Conservation (phyloP, 179 eudicot genomes). For the Gypsophila paniculata region DNA sequence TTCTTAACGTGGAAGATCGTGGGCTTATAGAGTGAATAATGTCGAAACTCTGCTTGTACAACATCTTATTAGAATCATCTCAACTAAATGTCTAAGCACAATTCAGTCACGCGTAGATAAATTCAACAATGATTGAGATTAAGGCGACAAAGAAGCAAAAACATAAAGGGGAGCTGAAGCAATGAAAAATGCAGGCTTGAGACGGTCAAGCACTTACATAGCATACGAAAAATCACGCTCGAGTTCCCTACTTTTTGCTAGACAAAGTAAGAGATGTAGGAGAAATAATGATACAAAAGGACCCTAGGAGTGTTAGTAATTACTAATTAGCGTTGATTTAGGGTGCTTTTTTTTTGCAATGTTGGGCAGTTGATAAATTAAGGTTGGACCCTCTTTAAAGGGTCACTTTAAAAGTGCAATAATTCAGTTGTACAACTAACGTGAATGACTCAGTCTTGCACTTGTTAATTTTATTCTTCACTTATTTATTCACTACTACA, state of each 20-base stretch:
- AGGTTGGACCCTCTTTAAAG: conserved; percentile 9
- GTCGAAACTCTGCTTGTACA: no score
- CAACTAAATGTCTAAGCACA: no score
- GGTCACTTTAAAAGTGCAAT: not conserved
- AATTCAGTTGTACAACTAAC: not conserved
- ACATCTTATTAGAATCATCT: no score
- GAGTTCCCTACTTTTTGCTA: not conserved
- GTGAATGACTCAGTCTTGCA: not conserved
- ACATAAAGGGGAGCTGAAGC: no score
- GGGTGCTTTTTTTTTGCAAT: conserved; percentile 10
- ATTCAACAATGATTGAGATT: no score
- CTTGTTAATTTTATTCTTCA: not conserved
- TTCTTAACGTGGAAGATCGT: no score
- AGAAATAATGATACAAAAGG: conserved; percentile 15
- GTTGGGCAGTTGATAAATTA: conserved; percentile 3
- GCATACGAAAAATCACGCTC: not conserved
- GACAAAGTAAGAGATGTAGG: conserved; percentile 15
- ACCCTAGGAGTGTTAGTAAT: conserved; percentile 11
- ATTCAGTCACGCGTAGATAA: no score
- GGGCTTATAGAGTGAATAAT: no score
- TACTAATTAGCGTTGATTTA: conserved; percentile 29
- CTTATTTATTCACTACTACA: not conserved
- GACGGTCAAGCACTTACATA: not conserved
- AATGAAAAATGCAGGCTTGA: not conserved
- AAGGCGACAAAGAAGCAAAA: no score